phyloP scores from a whole-genome alignment of 805 yeast genomes.

The Yarrowia osloensis region DNA sequence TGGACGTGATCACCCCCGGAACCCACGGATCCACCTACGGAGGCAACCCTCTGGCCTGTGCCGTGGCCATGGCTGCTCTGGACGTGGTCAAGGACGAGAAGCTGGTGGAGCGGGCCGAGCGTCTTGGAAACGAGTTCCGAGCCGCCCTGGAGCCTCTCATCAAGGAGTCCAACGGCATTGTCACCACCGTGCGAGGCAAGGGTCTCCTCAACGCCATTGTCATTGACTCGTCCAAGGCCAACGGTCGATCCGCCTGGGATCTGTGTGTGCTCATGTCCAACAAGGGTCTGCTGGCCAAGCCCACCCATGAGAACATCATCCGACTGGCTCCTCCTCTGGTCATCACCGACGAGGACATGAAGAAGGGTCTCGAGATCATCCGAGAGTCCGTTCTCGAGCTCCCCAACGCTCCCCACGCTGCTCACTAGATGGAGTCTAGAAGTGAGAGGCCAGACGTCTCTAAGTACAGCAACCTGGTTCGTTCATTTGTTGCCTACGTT shows the following conservation, averaged over 20 bases:
- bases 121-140: constrained; percentile 70
- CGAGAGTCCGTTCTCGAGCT: constrained; percentile 55
- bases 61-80: constrained; percentile 91
- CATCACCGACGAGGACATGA: constrained; percentile 81
- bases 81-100: constrained; percentile 87
- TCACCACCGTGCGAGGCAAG: constrained; percentile 70
- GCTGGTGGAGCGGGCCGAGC: constrained; percentile 73
- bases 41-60: constrained; percentile 93
- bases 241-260: constrained; percentile 95
- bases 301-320: constrained; percentile 93
- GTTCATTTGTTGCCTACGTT: too few relatives aligned
- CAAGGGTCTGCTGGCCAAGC: constrained; percentile 89
- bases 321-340: constrained; percentile 96
- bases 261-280: constrained; percentile 86
- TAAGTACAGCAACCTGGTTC: not conserved
- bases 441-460: not conserved
- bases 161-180: constrained; percentile 48
- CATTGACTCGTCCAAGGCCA: constrained; percentile 77
- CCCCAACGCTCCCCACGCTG: constrained; percentile 39
- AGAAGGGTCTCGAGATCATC: constrained; percentile 78
- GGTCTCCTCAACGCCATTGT: constrained; percentile 91
- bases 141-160: constrained; percentile 45
- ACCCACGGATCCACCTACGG: constrained; percentile 98
- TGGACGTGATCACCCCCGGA: constrained; percentile 89
- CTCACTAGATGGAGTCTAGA: constrained; percentile 3